A percentile compares a stretch with the other conserved stretches of the same genome.
These are phyloP conservation scores for Prunus yedoensis DNA, from an alignment of 331 rosid genomes.

Conservation along the genomic window DNA sequence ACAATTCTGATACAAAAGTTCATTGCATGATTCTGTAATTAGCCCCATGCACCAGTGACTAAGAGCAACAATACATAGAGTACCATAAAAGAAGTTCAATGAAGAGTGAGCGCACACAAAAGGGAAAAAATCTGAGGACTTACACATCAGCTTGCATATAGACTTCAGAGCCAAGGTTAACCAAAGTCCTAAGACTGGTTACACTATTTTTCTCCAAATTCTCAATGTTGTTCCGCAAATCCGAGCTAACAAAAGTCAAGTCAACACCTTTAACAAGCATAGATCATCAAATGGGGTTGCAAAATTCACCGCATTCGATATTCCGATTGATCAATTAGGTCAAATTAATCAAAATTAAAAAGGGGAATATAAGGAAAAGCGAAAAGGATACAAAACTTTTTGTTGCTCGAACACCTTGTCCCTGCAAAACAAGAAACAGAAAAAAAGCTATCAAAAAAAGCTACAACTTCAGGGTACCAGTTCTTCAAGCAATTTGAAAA, in stretches of 20 bases:
- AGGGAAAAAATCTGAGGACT: conserved; percentile 33
- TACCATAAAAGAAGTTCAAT: not conserved
- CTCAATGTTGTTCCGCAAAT: conserved; percentile 77
- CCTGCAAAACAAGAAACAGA: conserved; percentile 50
- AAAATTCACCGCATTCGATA: not conserved
- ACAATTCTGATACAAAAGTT: too few relatives aligned
- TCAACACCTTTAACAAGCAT: conserved; percentile 21
- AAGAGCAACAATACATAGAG: not conserved
- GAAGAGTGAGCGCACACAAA: not conserved
- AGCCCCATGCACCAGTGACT: not conserved
- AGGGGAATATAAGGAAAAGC: conserved; percentile 1
- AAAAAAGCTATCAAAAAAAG: not conserved
- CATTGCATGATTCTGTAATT: not conserved
- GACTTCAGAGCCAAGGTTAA: conserved; percentile 93
- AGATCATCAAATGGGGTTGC: not conserved
- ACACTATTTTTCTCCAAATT: conserved; percentile 81
- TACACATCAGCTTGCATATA: conserved; percentile 93
- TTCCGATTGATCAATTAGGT: not conserved
- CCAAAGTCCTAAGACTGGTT: conserved; percentile 75
- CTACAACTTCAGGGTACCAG: too few relatives aligned
- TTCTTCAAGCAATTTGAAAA: not conserved
- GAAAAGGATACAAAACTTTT: conserved; percentile 77
- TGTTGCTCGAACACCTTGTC: conserved; percentile 94
- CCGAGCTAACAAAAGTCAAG: conserved; percentile 71
- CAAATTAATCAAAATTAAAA: not conserved